Evolutionary conservation across 2,329 filamentous ascomycete species (phyloP), one percentile per base, ranked within the genome.

Genomic region (Ophiostoma sp.): DNA sequence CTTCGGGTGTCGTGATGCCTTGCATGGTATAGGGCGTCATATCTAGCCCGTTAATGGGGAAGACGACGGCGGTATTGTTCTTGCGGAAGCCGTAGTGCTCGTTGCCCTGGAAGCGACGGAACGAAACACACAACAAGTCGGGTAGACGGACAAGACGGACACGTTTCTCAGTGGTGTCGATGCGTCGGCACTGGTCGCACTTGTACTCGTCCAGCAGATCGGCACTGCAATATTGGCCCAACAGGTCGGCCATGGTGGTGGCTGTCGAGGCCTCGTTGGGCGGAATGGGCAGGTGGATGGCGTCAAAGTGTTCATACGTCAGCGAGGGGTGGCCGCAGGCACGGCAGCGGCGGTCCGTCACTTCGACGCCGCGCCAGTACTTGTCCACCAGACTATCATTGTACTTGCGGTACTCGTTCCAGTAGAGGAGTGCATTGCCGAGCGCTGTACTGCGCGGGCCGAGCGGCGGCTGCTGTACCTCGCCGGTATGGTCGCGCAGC

Each of bases 101-200:
- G 75, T 82, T 79, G 75, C 81, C 82, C 77, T 84, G 78, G 79
- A 85, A 85, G 76, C 84, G 89, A 78, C 93, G 92, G 81, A 97
- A 90, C 75, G 91, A 89, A 22, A 97, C 84, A 72, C 94, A 92
- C 8, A 98, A 85, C 73, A 94, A 89, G 70, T 93, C 90, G 0
- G 95, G 94, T 36, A 94, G 89, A 8, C 93, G 90, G 9, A 92
- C 94, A 73, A 97, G 88, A 66, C 89, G 91, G 74, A 92, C 89
- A 75, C 90, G 89, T 78, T 93, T 93, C 42, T 87, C 89, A 74
- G 91, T 92, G 75, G 89, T 88, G 28, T 90, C 87, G 71, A 88
- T 88, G 73, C 85, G 86, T 75, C 91, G 90, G 84, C 94, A 97
- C 70, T 88, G 85, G 69, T 93, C 91, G 81, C 94, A 97, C 74